Evolutionary conservation across 2,329 filamentous ascomycete species (phyloP).

Genomic region (Ciborinia camelliae): DNA sequence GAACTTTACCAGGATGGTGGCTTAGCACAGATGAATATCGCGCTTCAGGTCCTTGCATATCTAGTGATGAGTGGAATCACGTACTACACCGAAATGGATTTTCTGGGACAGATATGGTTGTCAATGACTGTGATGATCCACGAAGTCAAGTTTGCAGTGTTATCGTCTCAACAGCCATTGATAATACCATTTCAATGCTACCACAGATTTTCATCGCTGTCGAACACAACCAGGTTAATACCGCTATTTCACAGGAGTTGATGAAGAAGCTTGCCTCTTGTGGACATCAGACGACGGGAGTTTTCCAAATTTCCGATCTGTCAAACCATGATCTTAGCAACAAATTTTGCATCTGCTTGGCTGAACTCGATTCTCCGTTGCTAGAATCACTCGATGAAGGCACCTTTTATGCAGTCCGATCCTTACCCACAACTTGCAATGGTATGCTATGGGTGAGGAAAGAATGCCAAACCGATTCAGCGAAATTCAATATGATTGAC

Average conservation of each 20-base stretch:
- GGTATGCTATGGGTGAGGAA: not conserved
- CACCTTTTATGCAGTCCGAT: not conserved
- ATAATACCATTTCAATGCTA: not conserved
- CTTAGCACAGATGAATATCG: slow-evolving; percentile 20
- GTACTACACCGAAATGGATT: not conserved
- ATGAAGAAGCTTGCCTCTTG: not conserved
- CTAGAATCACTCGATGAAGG: not conserved
- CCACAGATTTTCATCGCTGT: not conserved
- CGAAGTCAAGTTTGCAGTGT: not conserved
- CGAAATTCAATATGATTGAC: not conserved
- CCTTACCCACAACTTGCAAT: not conserved
- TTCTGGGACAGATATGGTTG: not conserved
- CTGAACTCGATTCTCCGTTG: not conserved
- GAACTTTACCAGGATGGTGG: slow-evolving; percentile 22
- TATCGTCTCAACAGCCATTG: not conserved
- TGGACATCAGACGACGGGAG: not conserved
- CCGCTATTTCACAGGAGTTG: not conserved
- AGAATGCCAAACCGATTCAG: too few relatives aligned
- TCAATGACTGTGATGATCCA: not conserved
- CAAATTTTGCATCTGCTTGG: not conserved
- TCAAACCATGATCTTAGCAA: not conserved
- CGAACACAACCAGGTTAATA: not conserved
- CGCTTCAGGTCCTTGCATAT: not conserved
- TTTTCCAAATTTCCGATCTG: not conserved
- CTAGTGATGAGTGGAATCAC: not conserved